Base-by-base conservation (phyloP, 1,139 yeast species). In the Candida tetrigidarum region DNA sequence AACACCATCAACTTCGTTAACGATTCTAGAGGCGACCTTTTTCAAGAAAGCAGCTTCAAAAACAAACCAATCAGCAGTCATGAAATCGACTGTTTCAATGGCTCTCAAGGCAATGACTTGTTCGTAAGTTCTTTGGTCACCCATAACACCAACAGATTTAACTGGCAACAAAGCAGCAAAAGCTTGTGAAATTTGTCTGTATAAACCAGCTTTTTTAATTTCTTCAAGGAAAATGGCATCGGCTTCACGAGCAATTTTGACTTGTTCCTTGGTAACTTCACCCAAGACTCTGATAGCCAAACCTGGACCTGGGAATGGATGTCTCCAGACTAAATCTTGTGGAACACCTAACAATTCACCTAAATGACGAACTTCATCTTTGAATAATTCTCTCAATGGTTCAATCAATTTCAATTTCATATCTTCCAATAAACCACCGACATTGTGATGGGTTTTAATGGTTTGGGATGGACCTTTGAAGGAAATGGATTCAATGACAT, bases 281-380 rank as follows among this genome's bases (percentile, higher is more conserved):
- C 99, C 99, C 48, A 93, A 78, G 48, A 93, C 96, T 74, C 99
- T 86, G 66, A 93, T 95, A 57, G 98, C 99, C 64, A 93, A 88
- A 76, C 99, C 99, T 66, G 99, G 99, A 65, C 99, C 99, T 62
- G 99, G 99, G 96, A 93, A 93, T 48, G 99, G 99, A 66, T 93
- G 99, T 80, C 99, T 89, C 98, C 99, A 92, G 56, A 93, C 98
- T 59, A 93, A 81, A 59, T 93, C 99, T 63, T 90, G 95, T 39
- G 98, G 96, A 59, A 93, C 95, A 44, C 97, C 97, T 75, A 93
- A 76, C 46, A 95, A 74, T 73, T 90, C 90, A 69, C 99, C 99
- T 60, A 93, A 78, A 60, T 84, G 88, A 73, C 99, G 92, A 48
- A 93, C 99, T 78, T 93, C 99, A 67, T 93, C 99, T 76, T 93